These are phyloP conservation scores for Taphrina pruni DNA, from an alignment of 1,139 yeast genomes.

Conservation along the genomic window DNA sequence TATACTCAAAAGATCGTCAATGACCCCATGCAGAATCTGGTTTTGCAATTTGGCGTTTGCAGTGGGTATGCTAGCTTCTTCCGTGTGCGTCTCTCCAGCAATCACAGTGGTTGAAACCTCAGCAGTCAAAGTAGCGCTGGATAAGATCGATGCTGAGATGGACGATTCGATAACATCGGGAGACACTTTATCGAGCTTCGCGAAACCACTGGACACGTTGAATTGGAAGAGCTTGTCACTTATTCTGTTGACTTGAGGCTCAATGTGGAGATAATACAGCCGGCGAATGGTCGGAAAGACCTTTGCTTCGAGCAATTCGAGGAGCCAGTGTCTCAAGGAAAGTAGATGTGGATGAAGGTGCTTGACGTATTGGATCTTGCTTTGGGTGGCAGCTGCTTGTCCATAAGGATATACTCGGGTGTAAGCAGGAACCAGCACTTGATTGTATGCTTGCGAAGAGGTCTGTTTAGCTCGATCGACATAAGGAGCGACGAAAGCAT, in stretches of 20 bases:
- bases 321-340: slow-evolving; percentile 4
- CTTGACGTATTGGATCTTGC: neutral
- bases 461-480: neutral
- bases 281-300: slow-evolving; percentile 25
- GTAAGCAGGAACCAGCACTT: slow-evolving; percentile 26
- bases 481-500: slow-evolving; percentile 14
- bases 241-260: slow-evolving; percentile 40
- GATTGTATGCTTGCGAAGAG: slow-evolving; percentile 11
- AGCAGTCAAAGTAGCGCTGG: slow-evolving; percentile 20
- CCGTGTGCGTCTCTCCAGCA: slow-evolving; percentile 28
- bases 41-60: slow-evolving; percentile 25
- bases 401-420: slow-evolving; percentile 22
- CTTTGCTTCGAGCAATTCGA: slow-evolving; percentile 17
- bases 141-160: slow-evolving; percentile 30
- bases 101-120: slow-evolving; percentile 19
- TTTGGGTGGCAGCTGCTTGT: slow-evolving; percentile 4
- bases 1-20: slow-evolving; percentile 26
- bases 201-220: slow-evolving; percentile 29
- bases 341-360: slow-evolving; percentile 31
- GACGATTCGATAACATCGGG: slow-evolving; percentile 28
- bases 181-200: slow-evolving; percentile 16
- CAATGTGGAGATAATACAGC: slow-evolving; percentile 33
- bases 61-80: slow-evolving; percentile 9
- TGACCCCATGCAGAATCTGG: slow-evolving; percentile 25
- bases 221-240: slow-evolving; percentile 38